These are phyloP conservation scores for Solanum chaucha DNA, from an alignment of 257 asterid genomes.

Conservation along the genomic window DNA sequence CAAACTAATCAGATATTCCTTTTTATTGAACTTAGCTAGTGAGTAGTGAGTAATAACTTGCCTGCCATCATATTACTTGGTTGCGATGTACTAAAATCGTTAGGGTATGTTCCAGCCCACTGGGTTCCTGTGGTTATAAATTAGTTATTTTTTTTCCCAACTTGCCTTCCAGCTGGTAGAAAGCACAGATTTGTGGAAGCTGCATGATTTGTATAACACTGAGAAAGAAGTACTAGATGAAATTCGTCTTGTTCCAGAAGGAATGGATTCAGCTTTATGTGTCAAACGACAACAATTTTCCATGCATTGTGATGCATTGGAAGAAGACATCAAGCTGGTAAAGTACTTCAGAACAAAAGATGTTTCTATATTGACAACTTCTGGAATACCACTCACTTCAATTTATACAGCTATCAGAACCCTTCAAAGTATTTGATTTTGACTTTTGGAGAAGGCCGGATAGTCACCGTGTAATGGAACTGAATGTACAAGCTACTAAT, in stretches of 20 bases:
- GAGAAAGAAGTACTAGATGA: constrained; percentile 60
- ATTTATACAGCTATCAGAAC: constrained; percentile 72
- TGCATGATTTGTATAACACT: constrained; percentile 53
- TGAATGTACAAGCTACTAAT: constrained; percentile 49
- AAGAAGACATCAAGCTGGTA: constrained; percentile 74
- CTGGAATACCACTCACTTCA: neutral
- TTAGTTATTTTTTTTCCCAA: neutral
- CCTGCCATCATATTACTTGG: neutral
- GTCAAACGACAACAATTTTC: constrained; percentile 58
- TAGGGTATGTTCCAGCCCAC: neutral
- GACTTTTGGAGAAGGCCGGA: constrained; percentile 96
- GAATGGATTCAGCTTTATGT: constrained; percentile 32
- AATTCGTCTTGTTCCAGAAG: constrained; percentile 63
- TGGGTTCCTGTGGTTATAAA: neutral
- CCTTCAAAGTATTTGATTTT: constrained; percentile 85
- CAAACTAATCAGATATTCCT: neutral
- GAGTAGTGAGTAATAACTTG: neutral
- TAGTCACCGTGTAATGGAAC: constrained; percentile 49
- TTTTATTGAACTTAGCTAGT: neutral
- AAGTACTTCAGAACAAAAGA: neutral
- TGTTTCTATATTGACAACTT: neutral
- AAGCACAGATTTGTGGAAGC: constrained; percentile 54
- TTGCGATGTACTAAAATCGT: neutral
- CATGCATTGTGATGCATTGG: constrained; percentile 81
- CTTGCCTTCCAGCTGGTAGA: constrained; percentile 61